Evolutionary conservation across 169 alveolate genomes (phyloP), one percentile per base, ranked within the genome.

Genomic region (Plasmodium gallinaceum): DNA sequence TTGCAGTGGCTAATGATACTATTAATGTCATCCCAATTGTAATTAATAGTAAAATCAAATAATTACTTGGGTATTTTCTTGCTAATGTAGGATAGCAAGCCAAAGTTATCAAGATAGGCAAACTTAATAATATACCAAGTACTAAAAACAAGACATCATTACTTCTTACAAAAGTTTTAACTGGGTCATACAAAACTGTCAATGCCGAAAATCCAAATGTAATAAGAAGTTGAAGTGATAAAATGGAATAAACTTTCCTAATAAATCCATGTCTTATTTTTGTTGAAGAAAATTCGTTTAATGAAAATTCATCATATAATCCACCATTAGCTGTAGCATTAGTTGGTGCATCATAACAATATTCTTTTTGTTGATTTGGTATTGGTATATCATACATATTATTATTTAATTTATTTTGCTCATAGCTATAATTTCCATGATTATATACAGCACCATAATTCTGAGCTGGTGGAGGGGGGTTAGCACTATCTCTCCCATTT

Each of bases 211-310:
- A 68, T 24, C 93, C 90, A 88, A 74, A 91, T 43, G 97, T 95
- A 26, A 96, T 92, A 12, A 93, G 48, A 7, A 96, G 80, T 52
- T 95, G 96, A 10, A 94, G 68, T 18, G 95, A 88, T 16, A 96
- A 91, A n/a, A 96, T 92, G 45, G 93, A 68, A 74, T 95, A 96
- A 14, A 96, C 98, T 72, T 96, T 95, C 62, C 88, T 93, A 32
- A 96, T 93, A 75, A 96, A 96, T 26, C 93, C 97, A 88, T 96
- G 97, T 46, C 97, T 76, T n/a, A 94, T 73, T 58, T 94, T 92
- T 62, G 93, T 89, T 26, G 96, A 94, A 0, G 96, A 68, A 57
- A 68, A 83, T 69, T 83, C 91, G 37, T 83, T 83, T 12, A 83
- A 74, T 14, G 90, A 80, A 52, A 32, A 69, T 32, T 80, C 90